Evolutionary conservation across 139 green algal species (phyloP), one percentile per base, ranked within the genome.

Genomic region (Pycnococcus provasolii): DNA sequence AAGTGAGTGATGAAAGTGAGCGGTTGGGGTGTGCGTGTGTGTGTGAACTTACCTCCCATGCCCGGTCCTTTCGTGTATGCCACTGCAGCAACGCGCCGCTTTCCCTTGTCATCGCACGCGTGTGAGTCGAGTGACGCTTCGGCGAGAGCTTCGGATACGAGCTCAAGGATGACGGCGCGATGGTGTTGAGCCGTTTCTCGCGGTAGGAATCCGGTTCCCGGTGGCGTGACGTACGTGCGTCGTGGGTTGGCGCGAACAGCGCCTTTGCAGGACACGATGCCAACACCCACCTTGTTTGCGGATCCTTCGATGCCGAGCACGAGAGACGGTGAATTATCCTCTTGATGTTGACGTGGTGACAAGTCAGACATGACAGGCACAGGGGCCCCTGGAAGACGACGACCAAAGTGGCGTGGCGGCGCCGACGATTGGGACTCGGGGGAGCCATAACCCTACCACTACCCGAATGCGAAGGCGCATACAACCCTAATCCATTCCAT

Each of bases 261-360:
- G 1, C 89, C 89, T 64, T 92, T 79, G 4, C 84, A 77, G 0
- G 60, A 57, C 0, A 92, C 87, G 7, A 96, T 84, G 46, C 89
- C 89, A 15, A 96, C 81, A 6, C 84, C 89, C 26, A 94, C 77
- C 68, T 96, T 96, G 69, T 96, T 96, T 41, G 89, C 89, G 3
- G 77, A 88, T 11, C 89, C 89, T 71, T 95, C 89, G 15, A 95
- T 87, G 26, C 88, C 88, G 1, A 95, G 67, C 7, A 76, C 80
- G 3, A 84, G 52, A 26, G 26, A 26, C 26, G 26, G 26, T 26
- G 26, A 26, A 26, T 26, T 0, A 26, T 26, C 26, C 26, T 26
- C 26, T 26, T 26, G 26, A 26, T 26, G 26, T 26, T 26, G 26
- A 26, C 26, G 26, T 26, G 26, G 26, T 26, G 26, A 26, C 26